Evolutionary conservation across 306 rosid genomes (phyloP).

Genomic region (Prunus kanzakura): DNA sequence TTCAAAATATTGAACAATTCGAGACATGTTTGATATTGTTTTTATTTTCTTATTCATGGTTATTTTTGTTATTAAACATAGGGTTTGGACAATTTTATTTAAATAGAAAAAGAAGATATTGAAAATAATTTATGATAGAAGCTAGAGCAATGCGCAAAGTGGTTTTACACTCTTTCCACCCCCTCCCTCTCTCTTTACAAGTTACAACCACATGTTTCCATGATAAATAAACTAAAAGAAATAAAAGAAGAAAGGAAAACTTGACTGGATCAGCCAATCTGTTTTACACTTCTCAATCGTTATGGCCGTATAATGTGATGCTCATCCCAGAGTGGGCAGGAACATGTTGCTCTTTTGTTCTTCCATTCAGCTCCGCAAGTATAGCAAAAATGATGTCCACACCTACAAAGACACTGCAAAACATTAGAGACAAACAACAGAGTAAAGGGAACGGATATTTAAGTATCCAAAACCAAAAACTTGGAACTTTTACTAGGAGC

Average conservation of each 20-base stretch:
- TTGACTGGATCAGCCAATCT: background rate
- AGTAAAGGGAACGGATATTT: background rate
- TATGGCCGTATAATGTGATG: constrained; percentile 32
- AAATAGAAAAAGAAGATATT: no score
- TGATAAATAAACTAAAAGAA: background rate
- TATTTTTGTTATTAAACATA: no score
- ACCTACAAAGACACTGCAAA: constrained; percentile 40
- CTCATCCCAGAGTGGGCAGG: constrained; percentile 73
- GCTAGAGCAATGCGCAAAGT: no score
- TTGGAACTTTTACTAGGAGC: no score
- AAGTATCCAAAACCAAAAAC: no score
- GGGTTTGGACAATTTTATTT: no score
- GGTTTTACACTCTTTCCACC: background rate
- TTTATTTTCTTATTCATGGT: no score
- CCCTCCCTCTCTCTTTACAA: background rate
- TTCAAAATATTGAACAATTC: no score
- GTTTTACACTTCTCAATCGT: background rate
- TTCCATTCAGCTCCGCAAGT: constrained; percentile 83
- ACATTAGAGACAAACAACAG: background rate
- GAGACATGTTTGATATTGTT: no score
- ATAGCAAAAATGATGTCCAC: constrained; percentile 73
- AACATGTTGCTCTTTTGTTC: constrained; percentile 56
- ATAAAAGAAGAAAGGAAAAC: background rate
- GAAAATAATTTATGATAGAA: no score
- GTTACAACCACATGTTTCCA: background rate